These are phyloP conservation scores for Xylaria longipes DNA, from an alignment of 495 filamentous ascomycete species.

Conservation along the genomic window DNA sequence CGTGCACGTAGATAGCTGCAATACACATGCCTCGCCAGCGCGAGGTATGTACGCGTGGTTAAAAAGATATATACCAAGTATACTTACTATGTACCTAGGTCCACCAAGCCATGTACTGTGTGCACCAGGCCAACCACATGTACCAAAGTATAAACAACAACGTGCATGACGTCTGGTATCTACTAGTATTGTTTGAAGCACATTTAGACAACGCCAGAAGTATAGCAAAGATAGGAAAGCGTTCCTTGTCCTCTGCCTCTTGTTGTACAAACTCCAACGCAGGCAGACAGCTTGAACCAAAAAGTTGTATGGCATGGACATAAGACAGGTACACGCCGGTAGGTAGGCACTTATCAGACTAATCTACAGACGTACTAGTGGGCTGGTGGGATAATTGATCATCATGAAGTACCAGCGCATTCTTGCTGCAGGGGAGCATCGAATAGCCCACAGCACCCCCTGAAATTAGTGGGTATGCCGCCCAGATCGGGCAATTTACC, in stretches of 20 bases:
- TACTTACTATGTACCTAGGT: not conserved
- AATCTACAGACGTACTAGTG: not conserved
- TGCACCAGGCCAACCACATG: not conserved
- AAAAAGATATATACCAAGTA: not conserved
- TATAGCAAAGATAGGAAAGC: not conserved
- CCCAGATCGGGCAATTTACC: not conserved
- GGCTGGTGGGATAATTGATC: not conserved
- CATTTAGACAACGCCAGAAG: not conserved
- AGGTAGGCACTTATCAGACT: not conserved
- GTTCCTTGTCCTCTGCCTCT: not conserved
- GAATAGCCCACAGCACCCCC: constrained; percentile 5
- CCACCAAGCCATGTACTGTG: not conserved
- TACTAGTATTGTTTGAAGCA: not conserved
- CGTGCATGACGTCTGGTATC: not conserved
- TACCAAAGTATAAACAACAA: not conserved
- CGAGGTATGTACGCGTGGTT: not conserved
- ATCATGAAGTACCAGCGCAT: not conserved
- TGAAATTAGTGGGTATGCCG: constrained; percentile 16
- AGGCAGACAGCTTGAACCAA: not conserved
- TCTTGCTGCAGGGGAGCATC: not conserved
- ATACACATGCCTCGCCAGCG: not conserved
- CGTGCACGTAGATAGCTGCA: not conserved
- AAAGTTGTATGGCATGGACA: not conserved
- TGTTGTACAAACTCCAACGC: not conserved
- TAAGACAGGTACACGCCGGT: not conserved